phyloP scores from a whole-genome alignment of 768 basidiomycete species.

The Amanita pseudoporphyria region DNA sequence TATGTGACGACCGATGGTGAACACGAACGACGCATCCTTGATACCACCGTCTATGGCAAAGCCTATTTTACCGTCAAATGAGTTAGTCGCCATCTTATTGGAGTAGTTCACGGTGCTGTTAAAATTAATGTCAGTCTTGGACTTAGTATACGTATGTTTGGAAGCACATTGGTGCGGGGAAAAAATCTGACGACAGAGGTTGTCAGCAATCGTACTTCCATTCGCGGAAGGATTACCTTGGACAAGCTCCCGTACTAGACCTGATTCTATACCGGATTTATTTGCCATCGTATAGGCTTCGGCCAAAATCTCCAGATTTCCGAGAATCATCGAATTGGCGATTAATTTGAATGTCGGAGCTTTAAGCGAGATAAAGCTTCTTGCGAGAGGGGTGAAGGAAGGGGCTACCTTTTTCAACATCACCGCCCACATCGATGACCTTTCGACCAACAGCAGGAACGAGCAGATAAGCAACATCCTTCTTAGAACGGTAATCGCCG shows the following conservation, averaged over 20 bases:
- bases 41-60: constrained; percentile 84
- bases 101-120: constrained; percentile 46
- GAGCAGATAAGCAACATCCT: constrained; percentile 66
- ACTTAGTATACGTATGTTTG: neutral
- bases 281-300: constrained; percentile 82
- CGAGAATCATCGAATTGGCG: constrained; percentile 71
- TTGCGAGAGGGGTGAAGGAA: neutral
- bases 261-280: constrained; percentile 69
- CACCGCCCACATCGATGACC: constrained; percentile 73
- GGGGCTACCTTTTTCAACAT: constrained; percentile 65
- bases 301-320: constrained; percentile 68
- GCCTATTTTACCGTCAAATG: constrained; percentile 65
- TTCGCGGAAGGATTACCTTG: constrained; percentile 35
- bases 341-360: constrained; percentile 70
- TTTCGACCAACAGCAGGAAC: constrained; percentile 75
- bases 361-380: constrained; percentile 15
- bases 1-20: neutral
- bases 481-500: constrained; percentile 76
- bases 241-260: constrained; percentile 44
- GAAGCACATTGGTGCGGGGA: constrained; percentile 52
- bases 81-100: constrained; percentile 60
- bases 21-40: constrained; percentile 62
- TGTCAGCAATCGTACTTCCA: neutral
- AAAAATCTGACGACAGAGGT: constrained; percentile 34
- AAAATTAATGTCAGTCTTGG: constrained; percentile 6